These are phyloP conservation scores for Geoglossum glabrum DNA, from an alignment of 495 filamentous ascomycete genomes.

Conservation along the genomic window DNA sequence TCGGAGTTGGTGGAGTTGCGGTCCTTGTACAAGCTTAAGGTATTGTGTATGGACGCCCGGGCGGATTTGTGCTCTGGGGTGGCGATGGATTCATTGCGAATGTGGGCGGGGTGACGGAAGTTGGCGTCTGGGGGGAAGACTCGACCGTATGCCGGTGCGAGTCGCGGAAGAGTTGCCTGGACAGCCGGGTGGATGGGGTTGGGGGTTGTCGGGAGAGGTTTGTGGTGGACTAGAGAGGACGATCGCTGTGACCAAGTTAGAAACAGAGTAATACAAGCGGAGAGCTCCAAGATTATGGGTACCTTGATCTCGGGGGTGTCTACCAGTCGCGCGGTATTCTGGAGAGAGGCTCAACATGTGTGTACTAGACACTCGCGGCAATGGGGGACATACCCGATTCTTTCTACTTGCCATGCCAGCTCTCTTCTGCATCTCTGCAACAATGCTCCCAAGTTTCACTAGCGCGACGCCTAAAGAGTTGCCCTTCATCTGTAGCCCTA, in stretches of 20 bases:
- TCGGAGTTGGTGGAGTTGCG: not conserved
- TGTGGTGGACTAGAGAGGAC: not conserved
- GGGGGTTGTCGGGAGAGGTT: not conserved
- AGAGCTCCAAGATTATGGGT: not conserved
- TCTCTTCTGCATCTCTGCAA: conserved; percentile 58
- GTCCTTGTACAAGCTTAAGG: not conserved
- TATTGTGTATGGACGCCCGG: not conserved
- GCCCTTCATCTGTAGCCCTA: conserved; percentile 46
- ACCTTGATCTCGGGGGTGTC: not conserved
- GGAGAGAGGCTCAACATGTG: not conserved
- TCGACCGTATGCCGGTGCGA: not conserved
- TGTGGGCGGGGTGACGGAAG: not conserved
- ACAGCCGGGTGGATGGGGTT: not conserved
- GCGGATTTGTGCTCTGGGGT: not conserved
- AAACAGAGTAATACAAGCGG: not conserved
- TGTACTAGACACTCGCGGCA: conserved; percentile 1
- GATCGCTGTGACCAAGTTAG: not conserved
- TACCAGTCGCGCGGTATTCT: not conserved
- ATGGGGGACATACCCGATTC: conserved; percentile 24
- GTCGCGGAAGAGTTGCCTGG: not conserved
- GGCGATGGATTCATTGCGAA: not conserved
- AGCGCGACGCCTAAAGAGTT: conserved; percentile 38
- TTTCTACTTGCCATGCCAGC: conserved; percentile 54
- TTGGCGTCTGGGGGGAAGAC: not conserved
- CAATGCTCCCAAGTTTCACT: conserved; percentile 40